phyloP scores from a whole-genome alignment of 2,329 filamentous ascomycete genomes.

The Diplodia scrobiculata region DNA sequence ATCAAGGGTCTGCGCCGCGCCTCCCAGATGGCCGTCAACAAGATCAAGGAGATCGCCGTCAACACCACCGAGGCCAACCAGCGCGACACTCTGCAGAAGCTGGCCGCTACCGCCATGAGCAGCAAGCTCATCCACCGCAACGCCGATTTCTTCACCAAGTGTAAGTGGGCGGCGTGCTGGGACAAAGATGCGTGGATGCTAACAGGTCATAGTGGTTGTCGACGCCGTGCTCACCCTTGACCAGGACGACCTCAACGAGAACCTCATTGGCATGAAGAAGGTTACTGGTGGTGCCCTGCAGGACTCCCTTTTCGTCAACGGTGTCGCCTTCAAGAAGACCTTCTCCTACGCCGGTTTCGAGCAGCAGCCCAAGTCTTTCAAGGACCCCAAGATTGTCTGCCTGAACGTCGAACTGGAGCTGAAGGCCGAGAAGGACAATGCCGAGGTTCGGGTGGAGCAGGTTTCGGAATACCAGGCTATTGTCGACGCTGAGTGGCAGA shows the following conservation, averaged over 20 bases:
- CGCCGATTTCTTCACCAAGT: slow-evolving; percentile 95
- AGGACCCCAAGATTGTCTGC: slow-evolving; percentile 92
- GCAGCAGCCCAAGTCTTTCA: slow-evolving; percentile 96
- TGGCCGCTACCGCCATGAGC: slow-evolving; percentile 96
- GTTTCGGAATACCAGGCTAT: slow-evolving; percentile 99
- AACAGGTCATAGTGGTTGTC: slow-evolving; percentile 75
- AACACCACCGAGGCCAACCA: slow-evolving; percentile 79
- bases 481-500: slow-evolving; percentile 98
- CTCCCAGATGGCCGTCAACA: slow-evolving; percentile 90
- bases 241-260: slow-evolving; percentile 96
- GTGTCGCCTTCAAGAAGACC: slow-evolving; percentile 99
- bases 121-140: slow-evolving; percentile 99
- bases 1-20: slow-evolving; percentile 93
- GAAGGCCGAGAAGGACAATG: slow-evolving; percentile 99
- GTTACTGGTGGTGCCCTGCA: slow-evolving; percentile 94
- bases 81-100: slow-evolving; percentile 82
- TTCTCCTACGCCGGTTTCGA: slow-evolving; percentile 99
- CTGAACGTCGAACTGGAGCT: slow-evolving; percentile 97
- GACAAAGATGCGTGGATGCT: neutral
- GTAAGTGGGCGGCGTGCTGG: slow-evolving; percentile 54
- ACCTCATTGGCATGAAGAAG: slow-evolving; percentile 97
- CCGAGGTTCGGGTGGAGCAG: slow-evolving; percentile 95
- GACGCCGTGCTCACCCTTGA: slow-evolving; percentile 93
- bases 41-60: slow-evolving; percentile 96
- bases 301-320: slow-evolving; percentile 94